phyloP scores from a whole-genome alignment of 257 asterid species.

The Lantana camara region DNA sequence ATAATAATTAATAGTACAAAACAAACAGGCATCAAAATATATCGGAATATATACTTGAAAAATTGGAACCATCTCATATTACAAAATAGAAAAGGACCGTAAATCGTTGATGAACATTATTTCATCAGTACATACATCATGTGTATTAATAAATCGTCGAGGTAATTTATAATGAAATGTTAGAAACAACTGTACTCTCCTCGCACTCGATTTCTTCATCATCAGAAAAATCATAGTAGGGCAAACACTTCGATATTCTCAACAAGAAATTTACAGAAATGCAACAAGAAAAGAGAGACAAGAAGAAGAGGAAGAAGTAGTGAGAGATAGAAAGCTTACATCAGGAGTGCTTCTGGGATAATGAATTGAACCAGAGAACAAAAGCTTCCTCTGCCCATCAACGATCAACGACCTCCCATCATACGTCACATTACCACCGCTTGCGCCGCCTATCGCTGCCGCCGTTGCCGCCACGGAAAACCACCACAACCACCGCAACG shows the following conservation, averaged over 20 bases:
- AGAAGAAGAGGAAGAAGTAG: not conserved
- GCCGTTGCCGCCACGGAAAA: conserved; percentile 26
- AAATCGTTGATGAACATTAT: no score
- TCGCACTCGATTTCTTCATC: not conserved
- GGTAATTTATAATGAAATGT: no score
- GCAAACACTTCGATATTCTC: no score
- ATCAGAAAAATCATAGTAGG: not conserved
- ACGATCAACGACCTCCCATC: conserved; percentile 74
- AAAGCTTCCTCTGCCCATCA: conserved; percentile 62
- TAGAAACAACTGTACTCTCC: not conserved
- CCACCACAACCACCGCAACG: conserved; percentile 33
- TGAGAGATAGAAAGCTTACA: conserved; percentile 40
- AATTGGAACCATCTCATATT: no score
- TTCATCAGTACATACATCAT: no score
- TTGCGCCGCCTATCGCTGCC: conserved; percentile 26
- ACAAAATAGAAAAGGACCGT: no score
- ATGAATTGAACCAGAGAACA: conserved; percentile 90
- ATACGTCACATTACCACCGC: conserved; percentile 53
- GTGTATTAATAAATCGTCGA: no score
- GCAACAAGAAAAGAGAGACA: not conserved
- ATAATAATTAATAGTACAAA: no score
- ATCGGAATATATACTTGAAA: no score
- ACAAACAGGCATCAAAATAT: no score
- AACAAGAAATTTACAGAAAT: not conserved
- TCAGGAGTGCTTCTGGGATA: conserved; percentile 89